These are phyloP conservation scores for Pythium periplocum DNA, from an alignment of 352 stramenopile species.

Conservation along the genomic window DNA sequence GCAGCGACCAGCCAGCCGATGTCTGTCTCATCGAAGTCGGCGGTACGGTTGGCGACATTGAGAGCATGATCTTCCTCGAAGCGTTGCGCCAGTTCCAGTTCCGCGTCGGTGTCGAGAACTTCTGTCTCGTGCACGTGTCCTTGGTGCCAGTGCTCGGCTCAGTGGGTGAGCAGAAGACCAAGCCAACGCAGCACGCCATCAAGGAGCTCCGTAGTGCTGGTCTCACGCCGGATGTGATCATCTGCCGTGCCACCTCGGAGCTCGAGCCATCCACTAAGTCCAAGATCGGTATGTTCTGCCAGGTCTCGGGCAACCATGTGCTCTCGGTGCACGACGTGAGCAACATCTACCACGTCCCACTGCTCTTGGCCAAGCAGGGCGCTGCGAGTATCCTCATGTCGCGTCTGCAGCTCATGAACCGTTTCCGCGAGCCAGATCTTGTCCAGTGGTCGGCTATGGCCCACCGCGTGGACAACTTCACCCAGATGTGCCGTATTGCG, in stretches of 20 bases:
- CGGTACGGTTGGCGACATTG: conserved; percentile 99
- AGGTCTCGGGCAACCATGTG: conserved; percentile 93
- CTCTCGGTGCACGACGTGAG: conserved; percentile 98
- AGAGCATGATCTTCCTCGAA: conserved; percentile 99
- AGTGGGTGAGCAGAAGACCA: conserved; percentile 99
- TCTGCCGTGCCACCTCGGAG: conserved; percentile 92
- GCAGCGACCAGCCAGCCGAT: conserved; percentile 79
- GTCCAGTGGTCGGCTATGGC: conserved; percentile 89
- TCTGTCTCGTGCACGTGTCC: conserved; percentile 98
- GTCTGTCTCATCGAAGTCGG: conserved; percentile 99
- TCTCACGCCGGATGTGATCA: conserved; percentile 96
- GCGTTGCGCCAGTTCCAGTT: conserved; percentile 99
- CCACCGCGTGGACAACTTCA: conserved; percentile 89
- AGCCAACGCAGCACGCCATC: conserved; percentile 99
- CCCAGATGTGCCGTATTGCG: conserved; percentile 93
- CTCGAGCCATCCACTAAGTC: conserved; percentile 90
- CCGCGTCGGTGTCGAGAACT: conserved; percentile 96
- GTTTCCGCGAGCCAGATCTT: conserved; percentile 76
- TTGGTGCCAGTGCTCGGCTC: conserved; percentile 97
- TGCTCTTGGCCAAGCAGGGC: conserved; percentile 96
- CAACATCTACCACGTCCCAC: conserved; percentile 99
- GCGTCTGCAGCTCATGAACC: conserved; percentile 89
- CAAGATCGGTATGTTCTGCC: conserved; percentile 99
- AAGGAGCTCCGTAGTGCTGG: conserved; percentile 96
- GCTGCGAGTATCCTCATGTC: conserved; percentile 92